Evolutionary conservation across 805 yeast species (phyloP).

Genomic region (Wickerhamiella vanderwaltii): DNA sequence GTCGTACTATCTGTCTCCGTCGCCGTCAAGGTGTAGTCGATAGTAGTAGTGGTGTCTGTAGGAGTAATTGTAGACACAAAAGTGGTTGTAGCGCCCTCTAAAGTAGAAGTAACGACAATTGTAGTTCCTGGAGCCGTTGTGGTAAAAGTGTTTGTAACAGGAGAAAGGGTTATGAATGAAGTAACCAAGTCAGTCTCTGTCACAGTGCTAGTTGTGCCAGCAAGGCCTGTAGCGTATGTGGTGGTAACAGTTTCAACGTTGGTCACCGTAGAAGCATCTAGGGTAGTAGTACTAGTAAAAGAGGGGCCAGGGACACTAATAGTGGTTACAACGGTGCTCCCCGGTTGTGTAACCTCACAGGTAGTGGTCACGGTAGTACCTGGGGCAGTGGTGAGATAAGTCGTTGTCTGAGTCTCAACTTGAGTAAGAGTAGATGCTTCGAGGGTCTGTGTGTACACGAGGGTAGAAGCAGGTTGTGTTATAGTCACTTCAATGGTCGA

Average conservation of each 20-base stretch:
- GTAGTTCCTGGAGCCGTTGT: background rate
- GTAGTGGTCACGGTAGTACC: constrained; percentile 1
- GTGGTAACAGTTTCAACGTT: constrained; percentile 2
- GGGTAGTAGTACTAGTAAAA: background rate
- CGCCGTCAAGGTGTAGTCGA: background rate
- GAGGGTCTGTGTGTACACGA: constrained; percentile 1
- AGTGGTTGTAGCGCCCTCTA: background rate
- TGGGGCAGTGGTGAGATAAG: constrained; percentile 6
- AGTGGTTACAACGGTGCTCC: background rate
- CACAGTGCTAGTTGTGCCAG: constrained; percentile 1
- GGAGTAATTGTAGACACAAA: background rate
- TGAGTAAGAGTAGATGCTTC: background rate
- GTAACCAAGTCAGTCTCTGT: constrained; percentile 7
- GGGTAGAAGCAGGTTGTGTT: constrained; percentile 7
- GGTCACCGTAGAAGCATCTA: constrained; percentile 4
- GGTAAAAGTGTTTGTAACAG: background rate
- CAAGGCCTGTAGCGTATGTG: background rate
- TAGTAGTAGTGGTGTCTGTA: background rate
- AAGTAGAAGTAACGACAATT: background rate
- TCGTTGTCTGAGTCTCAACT: constrained; percentile 1
- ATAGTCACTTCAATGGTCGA: constrained; percentile 1
- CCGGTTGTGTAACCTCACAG: background rate
- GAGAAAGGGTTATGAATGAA: background rate
- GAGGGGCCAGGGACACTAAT: constrained; percentile 6
- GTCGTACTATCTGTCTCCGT: constrained; percentile 2